Percentiles rank a stretch among this genome's conserved stretches.
These are phyloP conservation scores for Kazachstania africana DNA, from an alignment of 805 yeast genomes.

Conservation along the genomic window DNA sequence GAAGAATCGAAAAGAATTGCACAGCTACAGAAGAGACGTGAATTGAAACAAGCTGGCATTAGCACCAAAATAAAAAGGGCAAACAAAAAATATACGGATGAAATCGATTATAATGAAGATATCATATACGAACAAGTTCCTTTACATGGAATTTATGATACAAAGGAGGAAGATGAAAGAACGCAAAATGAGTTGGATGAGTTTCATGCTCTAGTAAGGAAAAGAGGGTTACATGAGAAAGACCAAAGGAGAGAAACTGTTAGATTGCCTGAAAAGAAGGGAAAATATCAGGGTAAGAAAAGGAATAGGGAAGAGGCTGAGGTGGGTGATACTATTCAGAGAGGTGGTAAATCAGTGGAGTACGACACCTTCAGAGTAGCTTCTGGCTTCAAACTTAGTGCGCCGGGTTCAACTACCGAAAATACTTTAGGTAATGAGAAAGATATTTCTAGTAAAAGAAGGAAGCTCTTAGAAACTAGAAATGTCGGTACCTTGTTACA, in stretches of 20 bases:
- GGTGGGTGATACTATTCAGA: constrained; percentile 5
- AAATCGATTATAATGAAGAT: constrained; percentile 74
- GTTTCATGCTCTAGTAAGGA: constrained; percentile 35
- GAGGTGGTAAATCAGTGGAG: constrained; percentile 10
- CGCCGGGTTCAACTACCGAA: constrained; percentile 20
- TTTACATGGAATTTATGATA: constrained; percentile 56
- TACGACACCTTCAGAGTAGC: background rate
- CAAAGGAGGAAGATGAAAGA: constrained; percentile 39
- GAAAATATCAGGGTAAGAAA: constrained; percentile 18
- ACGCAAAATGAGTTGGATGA: constrained; percentile 29
- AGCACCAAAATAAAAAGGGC: constrained; percentile 37
- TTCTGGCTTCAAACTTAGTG: constrained; percentile 24
- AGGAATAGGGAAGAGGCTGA: constrained; percentile 4
- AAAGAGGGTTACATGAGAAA: constrained; percentile 33
- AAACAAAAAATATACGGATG: constrained; percentile 42
- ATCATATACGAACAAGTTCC: constrained; percentile 70
- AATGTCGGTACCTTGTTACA: constrained; percentile 2
- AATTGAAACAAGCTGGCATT: constrained; percentile 70
- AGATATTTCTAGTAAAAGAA: constrained; percentile 22
- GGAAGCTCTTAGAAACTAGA: constrained; percentile 9
- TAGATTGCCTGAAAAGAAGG: constrained; percentile 7
- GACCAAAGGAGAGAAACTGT: constrained; percentile 16
- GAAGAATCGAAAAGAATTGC: constrained; percentile 72
- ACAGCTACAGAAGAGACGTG: constrained; percentile 66
- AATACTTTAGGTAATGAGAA: constrained; percentile 12